These are phyloP conservation scores for Salvia miltiorrhiza DNA, from an alignment of 257 asterid species.

Conservation along the genomic window DNA sequence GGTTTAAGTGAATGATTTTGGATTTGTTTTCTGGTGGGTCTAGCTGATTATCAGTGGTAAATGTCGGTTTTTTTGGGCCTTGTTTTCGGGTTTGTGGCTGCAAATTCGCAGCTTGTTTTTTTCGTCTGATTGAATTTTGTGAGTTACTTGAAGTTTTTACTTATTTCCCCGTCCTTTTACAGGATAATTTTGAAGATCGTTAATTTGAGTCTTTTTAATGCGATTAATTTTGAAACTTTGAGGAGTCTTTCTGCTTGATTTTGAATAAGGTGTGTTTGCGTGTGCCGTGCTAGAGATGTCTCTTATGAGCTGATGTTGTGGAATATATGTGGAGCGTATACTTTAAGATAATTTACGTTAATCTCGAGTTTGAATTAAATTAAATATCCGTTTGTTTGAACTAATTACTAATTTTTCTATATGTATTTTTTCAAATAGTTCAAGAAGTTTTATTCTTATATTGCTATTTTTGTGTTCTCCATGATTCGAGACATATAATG, in stretches of 20 bases:
- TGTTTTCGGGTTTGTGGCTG: slow-evolving; percentile 8
- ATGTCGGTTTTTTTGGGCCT: neutral
- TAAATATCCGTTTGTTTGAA: neutral
- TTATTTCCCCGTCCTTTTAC: neutral
- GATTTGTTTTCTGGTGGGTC: slow-evolving; percentile 20
- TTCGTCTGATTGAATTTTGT: slow-evolving; percentile 22
- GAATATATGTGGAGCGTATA: slow-evolving; percentile 13
- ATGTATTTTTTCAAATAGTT: slow-evolving; percentile 4
- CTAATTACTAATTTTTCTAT: neutral
- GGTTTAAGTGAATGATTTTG: slow-evolving; percentile 11
- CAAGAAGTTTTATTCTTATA: neutral
- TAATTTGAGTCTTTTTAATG: slow-evolving; percentile 22
- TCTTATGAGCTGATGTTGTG: neutral
- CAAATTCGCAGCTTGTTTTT: slow-evolving; percentile 13
- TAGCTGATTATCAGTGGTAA: slow-evolving; percentile 20
- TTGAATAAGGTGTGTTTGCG: slow-evolving; percentile 11
- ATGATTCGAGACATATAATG: neutral
- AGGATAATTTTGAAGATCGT: slow-evolving; percentile 11
- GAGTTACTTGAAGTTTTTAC: slow-evolving; percentile 16
- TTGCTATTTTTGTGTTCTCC: neutral
- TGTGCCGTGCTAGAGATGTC: slow-evolving; percentile 1
- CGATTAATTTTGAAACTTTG: slow-evolving; percentile 23
- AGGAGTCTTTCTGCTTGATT: slow-evolving; percentile 20
- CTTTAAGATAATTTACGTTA: slow-evolving; percentile 1
- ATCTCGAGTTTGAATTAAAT: neutral